Evolutionary conservation across 2,329 filamentous ascomycete genomes (phyloP).

Genomic region (Leptographium flavum): DNA sequence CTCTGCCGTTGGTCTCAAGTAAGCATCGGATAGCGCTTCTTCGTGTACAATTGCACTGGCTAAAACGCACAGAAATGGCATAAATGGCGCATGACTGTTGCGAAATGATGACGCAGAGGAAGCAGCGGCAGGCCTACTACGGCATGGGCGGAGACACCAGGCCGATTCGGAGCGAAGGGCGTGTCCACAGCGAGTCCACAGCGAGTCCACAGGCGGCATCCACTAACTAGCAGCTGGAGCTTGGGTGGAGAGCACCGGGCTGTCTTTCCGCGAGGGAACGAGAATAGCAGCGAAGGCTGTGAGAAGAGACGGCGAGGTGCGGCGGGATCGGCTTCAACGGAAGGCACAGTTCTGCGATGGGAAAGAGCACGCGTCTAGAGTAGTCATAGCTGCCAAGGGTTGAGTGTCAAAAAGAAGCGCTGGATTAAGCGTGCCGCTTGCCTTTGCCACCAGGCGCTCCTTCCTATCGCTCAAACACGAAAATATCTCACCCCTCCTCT

Average conservation of each 20-base stretch:
- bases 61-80: neutral
- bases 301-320: neutral
- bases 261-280: neutral
- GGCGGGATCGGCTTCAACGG: neutral
- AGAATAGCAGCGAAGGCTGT: neutral
- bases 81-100: neutral
- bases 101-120: too few species aligned
- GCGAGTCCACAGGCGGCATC: neutral
- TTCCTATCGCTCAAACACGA: neutral
- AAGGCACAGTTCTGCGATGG: neutral
- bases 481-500: constrained; percentile 1
- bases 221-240: too few species aligned
- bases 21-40: neutral
- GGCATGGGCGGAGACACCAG: neutral
- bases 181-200: neutral
- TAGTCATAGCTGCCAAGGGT: too few species aligned
- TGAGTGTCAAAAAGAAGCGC: neutral
- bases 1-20: too few species aligned
- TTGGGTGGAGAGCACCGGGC: neutral
- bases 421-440: neutral
- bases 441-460: neutral
- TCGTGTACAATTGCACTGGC: neutral
- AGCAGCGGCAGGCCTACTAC: too few species aligned
- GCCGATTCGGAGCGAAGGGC: neutral
- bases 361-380: neutral